phyloP scores from a whole-genome alignment of 352 stramenopile genomes.

The Pythium chondricola region DNA sequence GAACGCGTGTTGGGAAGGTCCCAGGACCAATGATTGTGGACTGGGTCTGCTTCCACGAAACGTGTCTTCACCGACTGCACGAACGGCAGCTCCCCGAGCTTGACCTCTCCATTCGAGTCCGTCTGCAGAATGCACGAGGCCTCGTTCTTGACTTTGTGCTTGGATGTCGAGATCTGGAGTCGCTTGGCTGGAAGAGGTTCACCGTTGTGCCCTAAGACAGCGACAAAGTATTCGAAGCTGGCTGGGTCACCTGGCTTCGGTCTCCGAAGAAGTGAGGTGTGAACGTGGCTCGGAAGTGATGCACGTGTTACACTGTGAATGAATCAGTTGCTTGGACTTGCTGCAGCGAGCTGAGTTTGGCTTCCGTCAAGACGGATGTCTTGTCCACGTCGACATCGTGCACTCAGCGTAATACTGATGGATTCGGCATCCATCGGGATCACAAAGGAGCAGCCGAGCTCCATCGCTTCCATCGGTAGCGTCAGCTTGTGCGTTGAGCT shows the following conservation, averaged over 20 bases:
- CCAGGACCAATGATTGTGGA: too few species aligned
- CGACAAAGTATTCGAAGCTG: conserved; percentile 25
- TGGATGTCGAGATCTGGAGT: conserved; percentile 20
- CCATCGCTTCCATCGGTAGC: too few species aligned
- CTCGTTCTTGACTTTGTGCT: conserved; percentile 18
- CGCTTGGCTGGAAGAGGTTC: conserved; percentile 26
- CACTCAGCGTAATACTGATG: conserved; percentile 19
- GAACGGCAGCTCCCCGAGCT: conserved; percentile 31
- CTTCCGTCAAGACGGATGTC: neutral
- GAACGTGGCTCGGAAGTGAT: conserved; percentile 23
- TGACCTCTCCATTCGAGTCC: conserved; percentile 29
- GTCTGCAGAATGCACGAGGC: conserved; percentile 22
- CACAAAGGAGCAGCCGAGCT: neutral
- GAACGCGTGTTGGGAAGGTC: too few species aligned
- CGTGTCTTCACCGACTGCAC: too few species aligned
- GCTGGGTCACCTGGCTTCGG: neutral
- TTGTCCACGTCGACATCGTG: conserved; percentile 3
- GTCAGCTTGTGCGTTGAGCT: too few species aligned
- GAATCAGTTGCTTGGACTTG: conserved; percentile 21
- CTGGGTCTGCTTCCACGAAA: too few species aligned
- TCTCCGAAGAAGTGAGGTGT: conserved; percentile 32
- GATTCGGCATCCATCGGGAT: conserved; percentile 6
- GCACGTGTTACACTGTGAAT: conserved; percentile 35
- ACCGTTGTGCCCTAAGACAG: conserved; percentile 45
- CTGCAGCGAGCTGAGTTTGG: conserved; percentile 10